Conservation (phyloP, 2,329 filamentous ascomycete genomes). For the Thelonectria olida region DNA sequence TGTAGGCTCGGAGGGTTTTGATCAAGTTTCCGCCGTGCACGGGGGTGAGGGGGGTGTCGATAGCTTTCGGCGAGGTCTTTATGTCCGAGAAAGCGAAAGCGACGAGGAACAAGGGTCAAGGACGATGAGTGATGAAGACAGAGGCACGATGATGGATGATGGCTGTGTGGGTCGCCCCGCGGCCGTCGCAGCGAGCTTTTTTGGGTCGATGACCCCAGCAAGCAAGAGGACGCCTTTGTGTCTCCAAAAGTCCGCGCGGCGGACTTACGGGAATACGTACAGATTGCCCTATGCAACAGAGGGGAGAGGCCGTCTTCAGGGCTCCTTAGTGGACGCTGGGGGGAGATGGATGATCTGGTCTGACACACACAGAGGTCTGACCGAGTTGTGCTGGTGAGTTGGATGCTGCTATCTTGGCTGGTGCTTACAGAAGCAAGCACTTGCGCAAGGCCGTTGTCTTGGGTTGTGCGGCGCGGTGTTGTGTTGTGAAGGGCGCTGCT, state of each 20-base stretch:
- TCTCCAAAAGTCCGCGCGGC: conserved; percentile 34
- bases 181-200: conserved; percentile 11
- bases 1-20: conserved; percentile 37
- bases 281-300: neutral
- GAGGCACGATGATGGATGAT: conserved; percentile 10
- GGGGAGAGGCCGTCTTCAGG: neutral
- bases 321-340: neutral
- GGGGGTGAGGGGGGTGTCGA: conserved; percentile 26
- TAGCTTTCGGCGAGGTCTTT: conserved; percentile 49
- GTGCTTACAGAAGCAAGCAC: conserved; percentile 28
- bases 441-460: conserved; percentile 17
- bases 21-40: conserved; percentile 31
- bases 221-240: neutral
- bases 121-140: neutral
- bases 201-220: conserved; percentile 23
- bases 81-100: conserved; percentile 51
- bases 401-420: conserved; percentile 18
- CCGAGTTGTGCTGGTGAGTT: neutral
- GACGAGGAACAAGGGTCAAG: conserved; percentile 28
- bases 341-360: neutral
- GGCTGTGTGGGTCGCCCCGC: conserved; percentile 35
- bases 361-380: neutral
- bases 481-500: conserved; percentile 6
- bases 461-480: neutral
- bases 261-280: conserved; percentile 26